Percentiles rank a stretch among this genome's conserved stretches.
Evolutionary conservation across 345 rosid genomes (phyloP).

Genomic region (Trapa incisa): DNA sequence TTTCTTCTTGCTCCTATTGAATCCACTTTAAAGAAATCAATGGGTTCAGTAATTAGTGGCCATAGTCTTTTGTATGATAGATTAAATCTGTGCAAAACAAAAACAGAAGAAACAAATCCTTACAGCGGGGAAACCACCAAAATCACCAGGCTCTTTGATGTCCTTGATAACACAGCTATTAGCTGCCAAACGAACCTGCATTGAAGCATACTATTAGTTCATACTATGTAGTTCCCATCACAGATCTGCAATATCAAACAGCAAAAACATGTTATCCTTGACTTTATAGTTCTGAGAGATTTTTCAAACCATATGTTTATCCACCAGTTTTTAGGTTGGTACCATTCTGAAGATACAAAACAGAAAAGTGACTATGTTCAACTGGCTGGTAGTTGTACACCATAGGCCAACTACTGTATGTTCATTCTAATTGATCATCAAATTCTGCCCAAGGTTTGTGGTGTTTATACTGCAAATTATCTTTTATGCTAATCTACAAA

Average conservation of each 20-base stretch:
- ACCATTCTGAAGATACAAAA: not conserved
- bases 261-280: not conserved
- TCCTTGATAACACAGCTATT: slow-evolving; percentile 67
- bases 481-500: not conserved
- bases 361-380: not conserved
- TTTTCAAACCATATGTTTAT: not conserved
- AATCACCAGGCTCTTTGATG: slow-evolving; percentile 70
- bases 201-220: not conserved
- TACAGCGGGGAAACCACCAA: slow-evolving; percentile 88
- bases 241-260: not conserved
- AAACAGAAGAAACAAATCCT: slow-evolving; percentile 13
- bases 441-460: not conserved
- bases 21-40: not conserved
- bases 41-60: not conserved
- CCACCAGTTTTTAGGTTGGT: not conserved
- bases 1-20: not conserved
- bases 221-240: no score
- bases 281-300: not conserved
- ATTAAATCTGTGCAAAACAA: not conserved
- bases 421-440: not conserved
- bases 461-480: not conserved
- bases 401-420: not conserved
- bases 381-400: not conserved
- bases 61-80: not conserved
- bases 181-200: slow-evolving; percentile 69